Conservation (phyloP, 495 filamentous ascomycete species). For the Cercophora samala region DNA sequence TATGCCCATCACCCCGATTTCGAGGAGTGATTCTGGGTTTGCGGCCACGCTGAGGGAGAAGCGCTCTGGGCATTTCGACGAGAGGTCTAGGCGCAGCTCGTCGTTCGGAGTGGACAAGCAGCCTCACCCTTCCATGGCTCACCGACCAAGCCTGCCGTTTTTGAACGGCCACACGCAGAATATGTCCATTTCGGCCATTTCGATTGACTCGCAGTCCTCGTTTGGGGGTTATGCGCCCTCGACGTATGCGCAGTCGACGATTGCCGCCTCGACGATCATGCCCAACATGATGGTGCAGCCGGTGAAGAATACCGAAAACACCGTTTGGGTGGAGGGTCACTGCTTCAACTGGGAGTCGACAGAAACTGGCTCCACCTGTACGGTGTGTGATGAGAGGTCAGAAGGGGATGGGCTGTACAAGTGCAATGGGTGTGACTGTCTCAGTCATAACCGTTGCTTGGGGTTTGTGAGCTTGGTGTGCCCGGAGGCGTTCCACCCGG, state of each 20-base stretch:
- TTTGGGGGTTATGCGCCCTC: constrained; percentile 87
- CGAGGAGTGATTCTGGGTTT: constrained; percentile 87
- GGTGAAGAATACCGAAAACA: constrained; percentile 79
- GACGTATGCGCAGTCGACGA: constrained; percentile 90
- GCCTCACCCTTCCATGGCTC: constrained; percentile 46
- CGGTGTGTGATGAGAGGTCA: constrained; percentile 82
- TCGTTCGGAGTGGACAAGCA: constrained; percentile 80
- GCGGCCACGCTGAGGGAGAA: constrained; percentile 86
- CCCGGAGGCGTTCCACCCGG: constrained; percentile 82
- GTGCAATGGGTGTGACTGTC: constrained; percentile 73
- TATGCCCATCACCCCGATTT: constrained; percentile 67
- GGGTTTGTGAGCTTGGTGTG: constrained; percentile 81
- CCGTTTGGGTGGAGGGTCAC: constrained; percentile 91
- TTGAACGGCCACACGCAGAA: constrained; percentile 72
- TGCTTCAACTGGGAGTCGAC: constrained; percentile 70
- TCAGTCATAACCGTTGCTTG: constrained; percentile 77
- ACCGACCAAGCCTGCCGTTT: constrained; percentile 83
- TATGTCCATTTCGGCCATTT: constrained; percentile 78
- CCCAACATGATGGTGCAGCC: constrained; percentile 83
- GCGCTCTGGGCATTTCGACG: constrained; percentile 90
- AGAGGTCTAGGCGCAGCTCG: constrained; percentile 77
- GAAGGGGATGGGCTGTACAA: constrained; percentile 84
- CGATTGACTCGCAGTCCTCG: constrained; percentile 66
- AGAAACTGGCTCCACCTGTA: constrained; percentile 69
- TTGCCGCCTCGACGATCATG: constrained; percentile 98